Conservation (phyloP, 73 alveolate species). For the Stentor coeruleus region DNA sequence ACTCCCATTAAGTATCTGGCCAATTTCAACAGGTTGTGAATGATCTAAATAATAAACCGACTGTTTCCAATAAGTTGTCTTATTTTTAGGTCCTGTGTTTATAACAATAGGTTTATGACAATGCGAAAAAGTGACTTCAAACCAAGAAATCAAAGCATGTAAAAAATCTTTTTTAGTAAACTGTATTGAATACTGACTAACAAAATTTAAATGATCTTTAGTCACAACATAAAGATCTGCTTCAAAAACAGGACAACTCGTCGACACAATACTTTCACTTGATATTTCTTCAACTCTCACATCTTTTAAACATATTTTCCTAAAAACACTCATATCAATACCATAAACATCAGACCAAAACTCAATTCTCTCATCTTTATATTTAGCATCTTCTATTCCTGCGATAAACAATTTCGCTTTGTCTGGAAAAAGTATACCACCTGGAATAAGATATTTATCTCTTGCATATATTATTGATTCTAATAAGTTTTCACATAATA, state of each 20-base stretch:
- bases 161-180: constrained; percentile 66
- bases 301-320: constrained; percentile 52
- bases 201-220: constrained; percentile 58
- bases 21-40: constrained; percentile 59
- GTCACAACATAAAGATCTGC: constrained; percentile 58
- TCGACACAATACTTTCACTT: constrained; percentile 39
- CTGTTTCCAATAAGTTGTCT: constrained; percentile 93
- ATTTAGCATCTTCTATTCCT: constrained; percentile 86
- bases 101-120: constrained; percentile 66
- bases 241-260: constrained; percentile 58
- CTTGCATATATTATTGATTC: constrained; percentile 89
- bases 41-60: constrained; percentile 81
- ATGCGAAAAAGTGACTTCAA: constrained; percentile 75
- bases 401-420: constrained; percentile 78
- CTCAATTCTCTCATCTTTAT: constrained; percentile 63
- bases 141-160: constrained; percentile 90
- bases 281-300: constrained; percentile 56
- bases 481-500: constrained; percentile 83
- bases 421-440: constrained; percentile 92
- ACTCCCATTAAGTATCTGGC: constrained; percentile 81
- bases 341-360: constrained; percentile 93
- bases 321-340: constrained; percentile 62
- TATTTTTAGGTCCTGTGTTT: constrained; percentile 87
- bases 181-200: constrained; percentile 27
- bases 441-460: constrained; percentile 79